A percentile compares a stretch with the other conserved stretches of the same genome.
Evolutionary conservation across 306 rosid genomes (phyloP).

Genomic region (Hylodesmum podocarpum): DNA sequence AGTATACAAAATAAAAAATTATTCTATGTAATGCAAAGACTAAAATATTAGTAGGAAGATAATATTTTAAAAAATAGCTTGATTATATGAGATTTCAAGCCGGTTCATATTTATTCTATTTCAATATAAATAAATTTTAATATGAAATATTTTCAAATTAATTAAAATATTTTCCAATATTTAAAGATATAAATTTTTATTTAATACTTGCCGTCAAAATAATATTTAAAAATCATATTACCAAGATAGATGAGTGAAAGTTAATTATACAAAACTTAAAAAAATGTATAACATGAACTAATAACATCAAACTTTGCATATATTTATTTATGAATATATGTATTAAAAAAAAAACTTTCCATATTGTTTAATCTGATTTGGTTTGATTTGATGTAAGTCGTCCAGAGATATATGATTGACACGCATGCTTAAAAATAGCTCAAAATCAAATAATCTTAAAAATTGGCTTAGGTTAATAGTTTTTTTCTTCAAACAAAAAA

Average conservation of each 20-base stretch:
- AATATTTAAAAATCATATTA: not conserved
- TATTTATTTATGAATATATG: no score
- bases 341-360: no score
- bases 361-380: not conserved
- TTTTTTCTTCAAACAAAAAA: not conserved
- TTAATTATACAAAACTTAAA: not conserved
- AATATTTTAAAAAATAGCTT: not conserved
- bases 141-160: not conserved
- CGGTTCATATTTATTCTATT: not conserved
- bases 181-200: not conserved
- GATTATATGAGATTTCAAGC: not conserved
- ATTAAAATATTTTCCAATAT: not conserved
- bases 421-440: not conserved
- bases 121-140: not conserved
- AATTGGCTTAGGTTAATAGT: not conserved
- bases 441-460: not conserved
- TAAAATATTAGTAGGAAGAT: no score
- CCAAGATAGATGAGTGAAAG: not conserved
- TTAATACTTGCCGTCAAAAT: no score
- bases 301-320: not conserved
- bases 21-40: no score
- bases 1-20: no score
- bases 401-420: not conserved
- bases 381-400: not conserved
- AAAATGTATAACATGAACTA: no score